Conservation (phyloP, 306 rosid genomes). For the Canavalia gladiata region DNA sequence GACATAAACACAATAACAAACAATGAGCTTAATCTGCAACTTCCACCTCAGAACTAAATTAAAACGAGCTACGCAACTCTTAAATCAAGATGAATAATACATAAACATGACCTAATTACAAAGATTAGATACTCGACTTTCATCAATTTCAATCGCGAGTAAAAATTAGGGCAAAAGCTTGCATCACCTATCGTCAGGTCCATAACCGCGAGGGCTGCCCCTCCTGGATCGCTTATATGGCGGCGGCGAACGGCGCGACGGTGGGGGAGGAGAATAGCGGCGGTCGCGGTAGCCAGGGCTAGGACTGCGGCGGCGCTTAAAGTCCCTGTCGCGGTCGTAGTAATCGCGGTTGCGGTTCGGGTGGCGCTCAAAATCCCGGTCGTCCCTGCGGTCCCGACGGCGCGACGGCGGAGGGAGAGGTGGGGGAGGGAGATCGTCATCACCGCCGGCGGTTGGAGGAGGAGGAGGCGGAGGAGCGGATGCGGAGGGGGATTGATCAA, state of each 20-base stretch:
- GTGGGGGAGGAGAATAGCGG: conserved; percentile 70
- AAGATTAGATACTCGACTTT: neutral
- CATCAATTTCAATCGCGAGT: neutral
- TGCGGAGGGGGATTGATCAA: conserved; percentile 63
- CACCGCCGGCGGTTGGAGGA: conserved; percentile 37
- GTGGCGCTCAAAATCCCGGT: conserved; percentile 77
- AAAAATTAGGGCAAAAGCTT: neutral
- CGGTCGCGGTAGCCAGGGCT: conserved; percentile 79
- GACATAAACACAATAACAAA: neutral
- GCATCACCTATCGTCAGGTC: conserved; percentile 73
- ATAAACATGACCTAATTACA: neutral
- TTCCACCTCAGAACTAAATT: neutral
- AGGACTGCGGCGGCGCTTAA: conserved; percentile 85
- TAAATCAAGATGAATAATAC: too few relatives aligned
- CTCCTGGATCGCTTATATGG: conserved; percentile 84
- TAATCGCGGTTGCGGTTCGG: conserved; percentile 80
- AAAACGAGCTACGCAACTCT: neutral
- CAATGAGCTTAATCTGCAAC: neutral
- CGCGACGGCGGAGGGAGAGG: conserved; percentile 49
- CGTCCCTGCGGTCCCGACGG: conserved; percentile 75
- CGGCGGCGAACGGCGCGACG: conserved; percentile 77
- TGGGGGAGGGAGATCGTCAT: conserved; percentile 58
- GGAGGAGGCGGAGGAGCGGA: conserved; percentile 48
- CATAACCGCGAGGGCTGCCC: conserved; percentile 86
- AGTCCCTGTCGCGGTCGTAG: conserved; percentile 80